These are phyloP conservation scores for Globisporangium barbulae DNA, from an alignment of 352 stramenopile species.

Conservation along the genomic window DNA sequence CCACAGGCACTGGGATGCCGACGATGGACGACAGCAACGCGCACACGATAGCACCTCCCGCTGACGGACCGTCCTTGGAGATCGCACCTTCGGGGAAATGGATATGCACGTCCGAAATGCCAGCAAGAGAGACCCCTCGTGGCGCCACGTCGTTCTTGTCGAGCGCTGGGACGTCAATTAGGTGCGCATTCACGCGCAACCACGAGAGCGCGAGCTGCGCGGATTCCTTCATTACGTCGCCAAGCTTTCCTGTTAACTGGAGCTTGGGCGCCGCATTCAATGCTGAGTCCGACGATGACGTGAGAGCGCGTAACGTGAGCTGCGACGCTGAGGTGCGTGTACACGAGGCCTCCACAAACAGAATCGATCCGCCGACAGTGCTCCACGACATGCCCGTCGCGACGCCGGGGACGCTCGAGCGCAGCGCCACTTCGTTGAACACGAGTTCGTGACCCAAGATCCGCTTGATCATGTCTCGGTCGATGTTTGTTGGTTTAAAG, in stretches of 20 bases:
- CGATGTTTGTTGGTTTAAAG: constrained; percentile 40
- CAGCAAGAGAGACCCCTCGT: constrained; percentile 42
- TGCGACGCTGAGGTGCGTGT: constrained; percentile 34
- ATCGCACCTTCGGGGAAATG: constrained; percentile 89
- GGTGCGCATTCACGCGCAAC: constrained; percentile 60
- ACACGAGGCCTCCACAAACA: constrained; percentile 86
- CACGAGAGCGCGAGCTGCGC: constrained; percentile 82
- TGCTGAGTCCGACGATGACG: constrained; percentile 20
- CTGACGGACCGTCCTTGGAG: constrained; percentile 88
- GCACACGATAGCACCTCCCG: constrained; percentile 83
- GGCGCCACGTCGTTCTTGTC: constrained; percentile 16
- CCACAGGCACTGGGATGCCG: constrained; percentile 56
- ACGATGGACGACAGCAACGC: constrained; percentile 79
- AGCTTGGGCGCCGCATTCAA: constrained; percentile 31
- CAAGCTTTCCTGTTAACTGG: constrained; percentile 70
- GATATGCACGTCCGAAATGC: constrained; percentile 76
- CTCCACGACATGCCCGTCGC: constrained; percentile 87
- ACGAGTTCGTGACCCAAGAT: constrained; percentile 69
- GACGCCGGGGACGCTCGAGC: constrained; percentile 61
- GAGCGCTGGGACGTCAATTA: constrained; percentile 41
- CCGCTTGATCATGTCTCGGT: constrained; percentile 48
- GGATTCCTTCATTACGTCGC: constrained; percentile 90
- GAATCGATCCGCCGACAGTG: constrained; percentile 67
- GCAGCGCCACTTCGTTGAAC: constrained; percentile 73
- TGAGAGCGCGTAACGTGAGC: constrained; percentile 21